Percentiles rank a stretch among this genome's conserved stretches.
Conservation (phyloP, 2,329 filamentous ascomycete genomes). For the Didymellaceae sp. region DNA sequence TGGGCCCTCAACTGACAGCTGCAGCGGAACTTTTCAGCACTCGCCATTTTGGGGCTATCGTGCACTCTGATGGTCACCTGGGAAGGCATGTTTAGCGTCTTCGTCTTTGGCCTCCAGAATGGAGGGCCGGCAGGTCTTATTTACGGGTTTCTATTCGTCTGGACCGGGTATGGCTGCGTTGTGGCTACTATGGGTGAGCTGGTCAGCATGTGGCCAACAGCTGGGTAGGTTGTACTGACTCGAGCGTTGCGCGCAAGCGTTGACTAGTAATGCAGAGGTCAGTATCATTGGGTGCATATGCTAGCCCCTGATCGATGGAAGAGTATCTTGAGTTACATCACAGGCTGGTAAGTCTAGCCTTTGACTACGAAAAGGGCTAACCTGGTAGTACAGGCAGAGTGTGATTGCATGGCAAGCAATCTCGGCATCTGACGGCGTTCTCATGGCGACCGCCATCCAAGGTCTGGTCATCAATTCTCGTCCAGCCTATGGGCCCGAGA, state of each 20-base stretch:
- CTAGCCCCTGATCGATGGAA: constrained; percentile 38
- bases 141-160: constrained; percentile 26
- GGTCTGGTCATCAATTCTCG: constrained; percentile 41
- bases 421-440: constrained; percentile 26
- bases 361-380: not conserved
- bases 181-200: constrained; percentile 26
- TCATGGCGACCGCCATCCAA: constrained; percentile 24
- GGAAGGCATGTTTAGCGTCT: constrained; percentile 23
- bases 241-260: not conserved
- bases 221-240: not conserved
- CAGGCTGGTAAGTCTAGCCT: not conserved
- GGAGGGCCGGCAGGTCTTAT: constrained; percentile 23
- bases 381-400: constrained; percentile 42
- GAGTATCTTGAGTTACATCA: constrained; percentile 3
- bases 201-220: constrained; percentile 1
- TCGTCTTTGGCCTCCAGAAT: constrained; percentile 27
- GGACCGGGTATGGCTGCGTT: constrained; percentile 21
- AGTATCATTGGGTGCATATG: constrained; percentile 42
- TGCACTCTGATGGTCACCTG: constrained; percentile 26
- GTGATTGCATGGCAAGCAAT: constrained; percentile 45
- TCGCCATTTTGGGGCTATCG: constrained; percentile 25
- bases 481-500: not conserved
- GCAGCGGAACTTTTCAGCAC: constrained; percentile 22
- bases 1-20: not conserved
- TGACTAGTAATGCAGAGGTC: not conserved